phyloP scores from a whole-genome alignment of 441 rosid genomes.

The Raphanus hybrid region DNA sequence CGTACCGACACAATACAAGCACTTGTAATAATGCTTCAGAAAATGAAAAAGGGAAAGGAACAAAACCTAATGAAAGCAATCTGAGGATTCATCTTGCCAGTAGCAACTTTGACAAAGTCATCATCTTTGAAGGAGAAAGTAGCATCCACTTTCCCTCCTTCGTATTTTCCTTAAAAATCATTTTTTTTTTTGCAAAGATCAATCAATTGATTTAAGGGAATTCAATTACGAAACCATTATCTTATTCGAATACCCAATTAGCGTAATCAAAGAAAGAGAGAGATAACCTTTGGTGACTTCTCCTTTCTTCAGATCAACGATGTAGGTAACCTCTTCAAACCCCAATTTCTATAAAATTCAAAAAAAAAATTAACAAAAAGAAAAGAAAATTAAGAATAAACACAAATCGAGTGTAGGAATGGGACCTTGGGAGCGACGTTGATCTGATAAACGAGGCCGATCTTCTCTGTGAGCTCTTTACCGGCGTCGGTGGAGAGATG shows the following conservation, averaged over 20 bases:
- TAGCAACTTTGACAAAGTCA: constrained; percentile 87
- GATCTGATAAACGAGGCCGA: constrained; percentile 85
- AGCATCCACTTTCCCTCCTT: constrained; percentile 93
- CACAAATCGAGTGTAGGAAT: background rate
- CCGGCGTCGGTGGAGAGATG: constrained; percentile 83
- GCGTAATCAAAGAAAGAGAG: background rate
- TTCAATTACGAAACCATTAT: background rate
- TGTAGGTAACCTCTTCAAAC: constrained; percentile 70
- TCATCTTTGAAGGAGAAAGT: constrained; percentile 85
- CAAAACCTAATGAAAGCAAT: constrained; percentile 88
- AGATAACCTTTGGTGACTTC: constrained; percentile 75
- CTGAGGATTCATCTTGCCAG: constrained; percentile 93
- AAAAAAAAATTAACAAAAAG: background rate
- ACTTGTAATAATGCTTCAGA: background rate
- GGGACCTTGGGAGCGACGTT: constrained; percentile 84
- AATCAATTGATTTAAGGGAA: background rate
- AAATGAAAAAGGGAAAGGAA: background rate
- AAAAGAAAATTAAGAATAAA: background rate
- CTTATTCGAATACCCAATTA: constrained; percentile 10
- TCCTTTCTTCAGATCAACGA: constrained; percentile 92
- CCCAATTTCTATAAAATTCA: constrained; percentile 74
- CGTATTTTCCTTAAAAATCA: constrained; percentile 59
- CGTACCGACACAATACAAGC: too few species aligned
- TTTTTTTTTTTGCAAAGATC: background rate
- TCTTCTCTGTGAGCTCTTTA: constrained; percentile 57